Conservation (phyloP, 192 early-diverging fungal genomes). For the Allomyces macrogynus region DNA sequence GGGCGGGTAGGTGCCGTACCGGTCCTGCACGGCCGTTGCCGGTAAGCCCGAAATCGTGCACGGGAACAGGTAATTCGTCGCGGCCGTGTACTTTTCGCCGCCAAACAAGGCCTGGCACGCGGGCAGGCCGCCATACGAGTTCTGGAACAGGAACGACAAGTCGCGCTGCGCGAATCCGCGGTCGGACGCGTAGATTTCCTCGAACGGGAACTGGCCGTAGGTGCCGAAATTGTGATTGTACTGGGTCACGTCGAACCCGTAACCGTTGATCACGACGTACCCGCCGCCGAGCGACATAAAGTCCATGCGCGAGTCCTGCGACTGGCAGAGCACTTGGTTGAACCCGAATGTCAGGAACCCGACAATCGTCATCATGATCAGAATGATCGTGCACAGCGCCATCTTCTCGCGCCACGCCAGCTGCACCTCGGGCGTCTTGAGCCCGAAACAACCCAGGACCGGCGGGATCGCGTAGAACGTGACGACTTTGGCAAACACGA, state of each 20-base stretch:
- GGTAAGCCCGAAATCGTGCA: not conserved
- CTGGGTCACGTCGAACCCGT: constrained; percentile 33
- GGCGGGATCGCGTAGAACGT: constrained; percentile 33
- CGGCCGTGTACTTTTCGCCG: not conserved
- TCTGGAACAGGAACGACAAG: constrained; percentile 58
- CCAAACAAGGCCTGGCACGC: not conserved
- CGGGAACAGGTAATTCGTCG: not conserved
- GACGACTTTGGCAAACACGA: constrained; percentile 25
- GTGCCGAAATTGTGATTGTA: constrained; percentile 22
- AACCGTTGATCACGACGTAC: constrained; percentile 38
- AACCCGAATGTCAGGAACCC: constrained; percentile 74
- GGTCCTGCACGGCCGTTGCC: not conserved
- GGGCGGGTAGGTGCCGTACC: not conserved
- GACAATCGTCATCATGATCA: constrained; percentile 43
- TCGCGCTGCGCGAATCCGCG: constrained; percentile 29
- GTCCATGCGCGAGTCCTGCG: not conserved
- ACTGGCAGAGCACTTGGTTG: constrained; percentile 6
- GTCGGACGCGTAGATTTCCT: constrained; percentile 8
- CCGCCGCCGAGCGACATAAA: constrained; percentile 14
- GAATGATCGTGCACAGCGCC: constrained; percentile 58
- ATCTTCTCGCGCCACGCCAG: constrained; percentile 84
- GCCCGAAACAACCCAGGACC: constrained; percentile 14
- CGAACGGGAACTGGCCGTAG: constrained; percentile 16
- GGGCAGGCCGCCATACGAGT: not conserved
- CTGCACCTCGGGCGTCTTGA: constrained; percentile 17